Base-by-base conservation (phyloP, 768 basidiomycete genomes). In the Kwoniella mangroviensis region DNA sequence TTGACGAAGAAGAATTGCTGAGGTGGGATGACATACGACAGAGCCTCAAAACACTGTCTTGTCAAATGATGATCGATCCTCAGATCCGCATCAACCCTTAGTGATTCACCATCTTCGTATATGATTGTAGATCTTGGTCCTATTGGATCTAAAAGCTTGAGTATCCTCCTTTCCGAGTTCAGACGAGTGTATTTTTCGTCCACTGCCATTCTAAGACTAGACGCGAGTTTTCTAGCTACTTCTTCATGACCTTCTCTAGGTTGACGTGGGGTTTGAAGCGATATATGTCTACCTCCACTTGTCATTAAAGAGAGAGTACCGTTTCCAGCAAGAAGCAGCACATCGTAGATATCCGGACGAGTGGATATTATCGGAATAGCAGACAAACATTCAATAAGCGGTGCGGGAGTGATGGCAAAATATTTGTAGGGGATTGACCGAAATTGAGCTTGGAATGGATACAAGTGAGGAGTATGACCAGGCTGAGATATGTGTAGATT, bases 271-370 rank as follows among this genome's bases (percentile, higher is more conserved):
- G 75, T 59, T 22, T 57, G 26, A 28, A 76, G 52, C 2, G 74
- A 62, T 45, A 86, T 75, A 24, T 84, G 83, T n/a, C 81, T 80
- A 11, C 85, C 73, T 0, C 90, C 91, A 72, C 91, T 90, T 0
- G 90, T 91, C 49, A 90, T 82, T 3, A 94, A 77, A 0, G 84
- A 81, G 11, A 93, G 81, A 10, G 81, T 80, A 40, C 88, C 86
- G 57, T 88, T 85, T 2, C 88, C 86, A 58, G 87, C 88, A 58
- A 92, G 82, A 17, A 90, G 82, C 4, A 96, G 82, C 11, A 94
- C 84, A 80, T 97, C 94, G 79, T 86, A 86, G 15, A 92, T 85
- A 15, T 85, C 83, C 7, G 83, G 83, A 21, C 94, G 88, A 3
- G 90, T 91, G 1, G 89, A 87, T 21, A 87, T 85, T 49, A 94